These are phyloP conservation scores for Calocera cornea DNA, from an alignment of 768 basidiomycete genomes.

Conservation along the genomic window DNA sequence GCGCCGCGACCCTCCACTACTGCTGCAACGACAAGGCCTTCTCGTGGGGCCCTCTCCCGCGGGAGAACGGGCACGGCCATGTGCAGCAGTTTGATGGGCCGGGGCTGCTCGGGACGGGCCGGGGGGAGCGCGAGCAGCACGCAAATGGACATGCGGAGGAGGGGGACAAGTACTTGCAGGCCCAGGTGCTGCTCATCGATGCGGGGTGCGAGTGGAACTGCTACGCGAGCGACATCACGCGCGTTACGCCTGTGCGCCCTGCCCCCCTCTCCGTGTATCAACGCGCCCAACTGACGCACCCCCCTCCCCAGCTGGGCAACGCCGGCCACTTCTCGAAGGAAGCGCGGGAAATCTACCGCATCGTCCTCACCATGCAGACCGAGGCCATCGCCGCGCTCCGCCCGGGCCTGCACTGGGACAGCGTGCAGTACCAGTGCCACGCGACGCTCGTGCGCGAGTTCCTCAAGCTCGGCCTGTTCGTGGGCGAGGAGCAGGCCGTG, in stretches of 20 bases:
- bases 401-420: constrained; percentile 84
- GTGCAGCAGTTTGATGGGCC: constrained; percentile 31
- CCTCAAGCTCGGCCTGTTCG: constrained; percentile 75
- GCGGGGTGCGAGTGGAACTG: constrained; percentile 83
- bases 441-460: constrained; percentile 69
- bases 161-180: constrained; percentile 34
- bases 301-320: constrained; percentile 68
- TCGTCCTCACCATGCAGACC: constrained; percentile 84
- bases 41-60: constrained; percentile 63
- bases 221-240: constrained; percentile 50
- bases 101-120: too few species aligned
- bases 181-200: constrained; percentile 70
- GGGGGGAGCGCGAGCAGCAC: constrained; percentile 41
- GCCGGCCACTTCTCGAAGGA: constrained; percentile 76
- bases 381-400: constrained; percentile 53
- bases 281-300: constrained; percentile 11
- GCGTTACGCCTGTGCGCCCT: constrained; percentile 25
- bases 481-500: constrained; percentile 52
- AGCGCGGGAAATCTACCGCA: constrained; percentile 67
- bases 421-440: constrained; percentile 72
- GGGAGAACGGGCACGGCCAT: constrained; percentile 40
- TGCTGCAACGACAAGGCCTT: constrained; percentile 84
- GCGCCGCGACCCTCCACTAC: constrained; percentile 86
- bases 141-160: constrained; percentile 19
- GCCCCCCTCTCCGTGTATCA: neutral